A percentile compares a stretch with the other conserved stretches of the same genome.
Evolutionary conservation across 2,329 filamentous ascomycete species (phyloP).

Genomic region (Stagonosporopsis chrysanthemi): DNA sequence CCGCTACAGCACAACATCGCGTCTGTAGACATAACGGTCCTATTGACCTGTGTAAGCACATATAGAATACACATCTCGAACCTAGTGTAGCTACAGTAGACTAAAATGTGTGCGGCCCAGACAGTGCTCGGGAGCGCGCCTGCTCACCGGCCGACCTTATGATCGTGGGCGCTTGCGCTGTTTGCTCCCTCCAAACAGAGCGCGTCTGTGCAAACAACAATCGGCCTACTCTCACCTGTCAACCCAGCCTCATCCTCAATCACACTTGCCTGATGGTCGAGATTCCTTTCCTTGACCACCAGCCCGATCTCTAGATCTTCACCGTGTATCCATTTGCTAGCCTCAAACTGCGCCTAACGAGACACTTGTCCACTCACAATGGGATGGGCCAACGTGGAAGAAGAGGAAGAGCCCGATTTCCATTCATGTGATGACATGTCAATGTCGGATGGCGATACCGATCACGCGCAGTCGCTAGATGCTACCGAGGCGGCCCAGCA

Average conservation of each 20-base stretch:
- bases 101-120: not conserved
- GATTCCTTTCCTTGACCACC: not conserved
- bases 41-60: not conserved
- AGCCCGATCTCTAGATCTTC: not conserved
- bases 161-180: slow-evolving; percentile 20
- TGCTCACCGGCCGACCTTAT: slow-evolving; percentile 9
- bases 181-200: slow-evolving; percentile 25
- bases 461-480: not conserved
- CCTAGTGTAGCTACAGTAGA: not conserved
- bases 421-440: slow-evolving; percentile 22
- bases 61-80: too few relatives aligned
- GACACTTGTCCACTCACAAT: slow-evolving; percentile 12
- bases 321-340: not conserved
- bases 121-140: not conserved
- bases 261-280: not conserved
- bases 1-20: slow-evolving; percentile 17
- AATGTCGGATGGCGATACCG: slow-evolving; percentile 8
- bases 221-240: slow-evolving; percentile 9
- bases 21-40: not conserved
- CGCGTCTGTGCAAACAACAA: slow-evolving; percentile 20
- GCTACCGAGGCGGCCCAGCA: not conserved
- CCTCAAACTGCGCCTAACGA: too few relatives aligned
- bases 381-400: slow-evolving; percentile 28
- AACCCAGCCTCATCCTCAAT: slow-evolving; percentile 16
- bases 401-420: slow-evolving; percentile 29